Percentiles rank a stretch among this genome's conserved stretches.
Conservation (phyloP, 176 grass and related monocot species). For the Eleusine coracana region DNA sequence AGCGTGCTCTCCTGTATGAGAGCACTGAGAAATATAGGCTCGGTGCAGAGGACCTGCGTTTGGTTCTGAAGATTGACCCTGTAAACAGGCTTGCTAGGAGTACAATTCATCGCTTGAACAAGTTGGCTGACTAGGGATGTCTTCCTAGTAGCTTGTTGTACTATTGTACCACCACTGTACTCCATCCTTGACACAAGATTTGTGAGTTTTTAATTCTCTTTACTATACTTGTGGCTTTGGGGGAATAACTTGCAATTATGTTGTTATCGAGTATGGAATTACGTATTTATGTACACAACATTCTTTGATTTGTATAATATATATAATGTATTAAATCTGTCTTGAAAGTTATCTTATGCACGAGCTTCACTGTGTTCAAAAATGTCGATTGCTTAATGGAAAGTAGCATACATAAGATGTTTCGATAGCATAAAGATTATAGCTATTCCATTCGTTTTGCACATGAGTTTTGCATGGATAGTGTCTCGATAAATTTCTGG, state of each 20-base stretch:
- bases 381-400: not conserved
- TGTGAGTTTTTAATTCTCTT: slow-evolving; percentile 48
- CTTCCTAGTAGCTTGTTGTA: slow-evolving; percentile 39
- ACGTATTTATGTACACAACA: slow-evolving; percentile 44
- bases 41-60: slow-evolving; percentile 89
- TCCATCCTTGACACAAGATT: slow-evolving; percentile 35
- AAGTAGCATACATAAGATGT: not conserved
- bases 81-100: slow-evolving; percentile 91
- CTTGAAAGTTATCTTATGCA: slow-evolving; percentile 17
- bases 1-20: slow-evolving; percentile 95
- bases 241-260: slow-evolving; percentile 42
- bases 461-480: not conserved
- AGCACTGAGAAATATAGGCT: slow-evolving; percentile 95
- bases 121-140: slow-evolving; percentile 84
- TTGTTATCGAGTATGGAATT: slow-evolving; percentile 31
- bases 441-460: not conserved
- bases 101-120: slow-evolving; percentile 91
- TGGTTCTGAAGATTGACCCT: slow-evolving; percentile 97
- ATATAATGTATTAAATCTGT: slow-evolving; percentile 49
- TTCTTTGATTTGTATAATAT: slow-evolving; percentile 61
- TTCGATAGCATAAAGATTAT: not conserved
- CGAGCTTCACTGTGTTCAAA: not conserved
- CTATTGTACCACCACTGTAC: slow-evolving; percentile 45
- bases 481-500: not conserved
- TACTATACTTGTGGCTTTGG: slow-evolving; percentile 43